These are phyloP conservation scores for Vaccinium macrocarpon DNA, from an alignment of 148 eudicot genomes.

Conservation along the genomic window DNA sequence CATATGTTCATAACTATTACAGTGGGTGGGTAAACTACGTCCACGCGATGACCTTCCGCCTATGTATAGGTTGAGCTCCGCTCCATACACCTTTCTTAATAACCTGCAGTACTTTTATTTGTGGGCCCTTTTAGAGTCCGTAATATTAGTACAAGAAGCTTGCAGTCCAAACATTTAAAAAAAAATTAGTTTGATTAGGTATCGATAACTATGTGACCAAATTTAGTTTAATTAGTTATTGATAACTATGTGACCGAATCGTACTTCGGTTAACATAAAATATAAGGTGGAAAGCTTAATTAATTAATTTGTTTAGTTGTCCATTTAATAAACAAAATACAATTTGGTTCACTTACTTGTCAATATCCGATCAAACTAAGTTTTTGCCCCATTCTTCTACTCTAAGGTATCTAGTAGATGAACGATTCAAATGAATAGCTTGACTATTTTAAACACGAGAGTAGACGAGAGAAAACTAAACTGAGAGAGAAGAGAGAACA, in stretches of 20 bases:
- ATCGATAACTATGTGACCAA: neutral
- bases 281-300: neutral
- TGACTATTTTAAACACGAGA: too few relatives aligned
- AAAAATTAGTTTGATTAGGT: neutral
- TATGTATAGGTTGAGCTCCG: neutral
- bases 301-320: neutral
- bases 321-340: neutral
- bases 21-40: neutral
- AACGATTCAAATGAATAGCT: too few relatives aligned
- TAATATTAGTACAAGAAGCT: too few relatives aligned
- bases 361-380: too few relatives aligned
- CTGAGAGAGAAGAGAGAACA: too few relatives aligned
- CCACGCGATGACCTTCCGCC: neutral
- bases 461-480: too few relatives aligned
- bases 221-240: too few relatives aligned
- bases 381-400: neutral
- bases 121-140: neutral
- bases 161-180: neutral
- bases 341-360: neutral
- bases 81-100: neutral
- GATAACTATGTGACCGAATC: neutral
- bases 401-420: neutral
- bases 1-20: neutral
- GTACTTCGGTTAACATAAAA: neutral
- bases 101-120: neutral